phyloP scores from a whole-genome alignment of 1,284 basidiomycete genomes.

The Trametes sp. region DNA sequence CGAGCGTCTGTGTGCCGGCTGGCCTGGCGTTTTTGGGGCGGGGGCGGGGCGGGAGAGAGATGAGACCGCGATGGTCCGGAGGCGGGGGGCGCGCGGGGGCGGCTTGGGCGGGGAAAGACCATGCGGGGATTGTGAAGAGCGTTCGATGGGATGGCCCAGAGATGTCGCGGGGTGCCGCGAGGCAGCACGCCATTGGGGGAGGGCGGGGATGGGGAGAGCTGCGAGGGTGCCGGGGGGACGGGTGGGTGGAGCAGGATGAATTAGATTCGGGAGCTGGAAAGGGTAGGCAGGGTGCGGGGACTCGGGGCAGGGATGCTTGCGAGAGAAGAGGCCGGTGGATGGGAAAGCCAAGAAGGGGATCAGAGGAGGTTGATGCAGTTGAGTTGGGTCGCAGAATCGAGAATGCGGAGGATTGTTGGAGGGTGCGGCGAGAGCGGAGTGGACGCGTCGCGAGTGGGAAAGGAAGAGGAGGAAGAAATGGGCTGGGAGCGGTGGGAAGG shows the following conservation, averaged over 20 bases:
- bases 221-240: conserved; percentile 20
- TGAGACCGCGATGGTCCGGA: neutral
- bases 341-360: conserved; percentile 18
- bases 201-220: neutral
- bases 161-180: conserved; percentile 27
- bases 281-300: conserved; percentile 18
- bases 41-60: conserved; percentile 14
- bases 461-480: conserved; percentile 8
- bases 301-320: conserved; percentile 1
- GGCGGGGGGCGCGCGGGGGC: conserved; percentile 11
- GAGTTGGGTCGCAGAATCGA: neutral
- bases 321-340: conserved; percentile 9
- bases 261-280: conserved; percentile 20
- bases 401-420: conserved; percentile 12
- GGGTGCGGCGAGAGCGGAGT: conserved; percentile 17
- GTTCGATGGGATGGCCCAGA: conserved; percentile 20
- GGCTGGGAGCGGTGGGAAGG: conserved; percentile 10
- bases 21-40: conserved; percentile 7
- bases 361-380: conserved; percentile 12
- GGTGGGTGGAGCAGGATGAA: conserved; percentile 22
- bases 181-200: conserved; percentile 29
- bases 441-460: conserved; percentile 16
- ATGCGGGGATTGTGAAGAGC: conserved; percentile 15
- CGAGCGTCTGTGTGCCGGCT: neutral
- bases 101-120: neutral